Evolutionary conservation across 768 basidiomycete genomes (phyloP).

Genomic region (Lentinula sp.): DNA sequence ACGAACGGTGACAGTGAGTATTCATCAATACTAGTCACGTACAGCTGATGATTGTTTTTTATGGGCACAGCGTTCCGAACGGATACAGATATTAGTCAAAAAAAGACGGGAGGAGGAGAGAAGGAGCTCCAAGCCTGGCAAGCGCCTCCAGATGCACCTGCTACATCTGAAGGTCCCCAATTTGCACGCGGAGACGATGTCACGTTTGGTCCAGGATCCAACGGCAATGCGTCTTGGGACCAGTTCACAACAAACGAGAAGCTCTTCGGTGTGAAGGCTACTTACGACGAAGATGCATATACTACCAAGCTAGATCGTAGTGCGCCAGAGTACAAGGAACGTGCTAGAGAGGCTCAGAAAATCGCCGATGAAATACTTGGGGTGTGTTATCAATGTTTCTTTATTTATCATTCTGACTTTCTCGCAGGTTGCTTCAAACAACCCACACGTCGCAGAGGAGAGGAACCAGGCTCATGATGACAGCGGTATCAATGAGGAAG

Average conservation of each 20-base stretch:
- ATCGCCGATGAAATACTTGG: conserved; percentile 90
- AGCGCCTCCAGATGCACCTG: conserved; percentile 31
- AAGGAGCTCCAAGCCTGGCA: conserved; percentile 83
- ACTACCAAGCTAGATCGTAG: conserved; percentile 89
- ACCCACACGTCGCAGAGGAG: conserved; percentile 89
- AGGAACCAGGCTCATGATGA: conserved; percentile 63
- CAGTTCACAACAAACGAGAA: conserved; percentile 93
- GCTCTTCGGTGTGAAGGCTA: conserved; percentile 86
- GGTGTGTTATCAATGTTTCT: conserved; percentile 37
- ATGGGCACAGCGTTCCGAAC: conserved; percentile 69
- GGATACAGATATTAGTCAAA: conserved; percentile 70
- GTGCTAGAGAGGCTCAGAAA: conserved; percentile 79
- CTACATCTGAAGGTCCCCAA: conserved; percentile 17
- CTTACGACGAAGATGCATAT: conserved; percentile 91
- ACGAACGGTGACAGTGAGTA: conserved; percentile 69
- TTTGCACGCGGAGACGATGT: conserved; percentile 48
- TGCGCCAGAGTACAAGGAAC: conserved; percentile 82
- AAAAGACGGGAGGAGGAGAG: conserved; percentile 38
- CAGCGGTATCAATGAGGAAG: conserved; percentile 85
- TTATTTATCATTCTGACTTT: conserved; percentile 6
- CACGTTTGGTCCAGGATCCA: conserved; percentile 58
- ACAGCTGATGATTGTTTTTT: not conserved
- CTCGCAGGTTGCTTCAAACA: conserved; percentile 53
- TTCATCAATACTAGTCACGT: not conserved
- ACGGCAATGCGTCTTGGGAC: conserved; percentile 62